These are phyloP conservation scores for Tarenaya hassleriana DNA, from an alignment of 345 rosid genomes.

Conservation along the genomic window DNA sequence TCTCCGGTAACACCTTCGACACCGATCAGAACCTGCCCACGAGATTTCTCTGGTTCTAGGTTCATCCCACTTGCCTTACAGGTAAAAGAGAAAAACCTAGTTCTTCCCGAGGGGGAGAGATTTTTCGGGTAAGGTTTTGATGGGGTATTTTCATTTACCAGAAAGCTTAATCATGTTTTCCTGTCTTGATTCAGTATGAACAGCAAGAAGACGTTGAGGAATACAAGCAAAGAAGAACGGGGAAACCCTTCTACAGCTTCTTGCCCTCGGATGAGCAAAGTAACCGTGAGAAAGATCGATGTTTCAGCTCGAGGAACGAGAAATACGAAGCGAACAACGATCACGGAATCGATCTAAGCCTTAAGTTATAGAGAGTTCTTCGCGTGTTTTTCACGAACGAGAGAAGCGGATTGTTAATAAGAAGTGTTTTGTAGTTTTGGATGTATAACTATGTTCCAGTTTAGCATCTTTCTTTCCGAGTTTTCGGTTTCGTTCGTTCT, in stretches of 20 bases:
- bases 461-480: no score
- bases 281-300: conserved; percentile 24
- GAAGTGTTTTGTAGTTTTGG: conserved; percentile 15
- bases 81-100: no score
- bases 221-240: conserved; percentile 3
- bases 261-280: conserved; percentile 32
- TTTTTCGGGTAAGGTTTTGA: no score
- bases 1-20: conserved; percentile 17
- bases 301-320: conserved; percentile 28
- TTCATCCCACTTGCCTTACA: conserved; percentile 11
- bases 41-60: conserved; percentile 8
- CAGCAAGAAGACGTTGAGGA: conserved; percentile 35
- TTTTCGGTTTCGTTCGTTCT: no score
- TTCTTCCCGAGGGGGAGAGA: no score
- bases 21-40: conserved; percentile 21
- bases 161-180: conserved; percentile 2
- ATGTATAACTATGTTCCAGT: not conserved
- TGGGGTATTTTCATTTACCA: not conserved
- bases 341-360: conserved; percentile 46
- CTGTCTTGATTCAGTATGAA: conserved; percentile 1
- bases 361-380: conserved; percentile 32
- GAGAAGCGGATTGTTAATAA: not conserved
- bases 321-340: conserved; percentile 34
- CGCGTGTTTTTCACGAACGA: no score
- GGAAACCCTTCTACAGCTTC: conserved; percentile 40